phyloP scores from a whole-genome alignment of 148 eudicot species.

The Heliosperma pusillum region DNA sequence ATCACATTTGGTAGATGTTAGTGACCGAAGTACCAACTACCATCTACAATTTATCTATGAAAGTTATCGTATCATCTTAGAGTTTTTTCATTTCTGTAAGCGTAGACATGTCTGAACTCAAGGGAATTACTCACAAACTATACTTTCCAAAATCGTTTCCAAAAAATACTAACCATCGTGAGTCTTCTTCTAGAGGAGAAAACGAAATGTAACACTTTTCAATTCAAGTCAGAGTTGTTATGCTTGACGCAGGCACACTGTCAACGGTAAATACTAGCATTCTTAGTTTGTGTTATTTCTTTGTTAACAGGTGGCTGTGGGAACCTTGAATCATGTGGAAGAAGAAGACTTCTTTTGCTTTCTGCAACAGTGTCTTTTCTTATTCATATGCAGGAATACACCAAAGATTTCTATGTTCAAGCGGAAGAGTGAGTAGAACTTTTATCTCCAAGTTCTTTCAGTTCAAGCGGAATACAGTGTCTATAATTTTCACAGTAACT shows the following conservation, averaged over 20 bases:
- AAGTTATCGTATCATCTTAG: not conserved
- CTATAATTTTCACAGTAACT: not conserved
- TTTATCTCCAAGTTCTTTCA: not conserved
- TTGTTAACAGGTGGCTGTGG: constrained; percentile 24
- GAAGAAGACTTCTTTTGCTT: constrained; percentile 46
- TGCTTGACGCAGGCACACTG: not conserved
- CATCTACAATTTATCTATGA: not conserved
- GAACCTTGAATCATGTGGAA: constrained; percentile 28
- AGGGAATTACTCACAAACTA: not conserved
- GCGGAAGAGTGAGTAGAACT: constrained; percentile 51
- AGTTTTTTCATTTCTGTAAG: not conserved
- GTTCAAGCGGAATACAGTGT: too few species aligned
- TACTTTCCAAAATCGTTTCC: not conserved
- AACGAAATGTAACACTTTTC: not conserved
- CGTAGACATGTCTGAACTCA: not conserved
- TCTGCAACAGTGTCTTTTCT: constrained; percentile 39
- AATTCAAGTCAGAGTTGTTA: not conserved
- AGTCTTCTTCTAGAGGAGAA: not conserved
- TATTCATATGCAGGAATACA: constrained; percentile 27
- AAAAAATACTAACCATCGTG: too few species aligned
- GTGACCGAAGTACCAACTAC: not conserved
- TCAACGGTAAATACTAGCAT: not conserved
- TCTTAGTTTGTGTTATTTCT: constrained; percentile 6
- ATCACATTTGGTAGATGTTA: not conserved
- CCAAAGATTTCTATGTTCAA: constrained; percentile 24